Percentiles rank a stretch among this genome's conserved stretches.
These are phyloP conservation scores for Conticribra guillardii DNA, from an alignment of 108 stramenopile genomes.

Conservation along the genomic window DNA sequence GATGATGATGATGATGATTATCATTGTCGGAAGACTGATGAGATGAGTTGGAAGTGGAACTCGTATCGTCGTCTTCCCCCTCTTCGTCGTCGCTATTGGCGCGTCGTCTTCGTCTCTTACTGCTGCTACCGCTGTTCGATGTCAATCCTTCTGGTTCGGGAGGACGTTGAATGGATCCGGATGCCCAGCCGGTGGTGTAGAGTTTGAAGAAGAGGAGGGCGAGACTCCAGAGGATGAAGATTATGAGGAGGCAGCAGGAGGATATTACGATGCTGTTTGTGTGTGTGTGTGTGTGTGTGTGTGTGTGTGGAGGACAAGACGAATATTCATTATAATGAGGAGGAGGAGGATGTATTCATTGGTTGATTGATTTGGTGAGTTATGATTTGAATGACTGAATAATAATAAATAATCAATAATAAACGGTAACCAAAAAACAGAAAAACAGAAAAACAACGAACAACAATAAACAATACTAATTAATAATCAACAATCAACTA, in stretches of 20 bases:
- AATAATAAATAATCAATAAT: too few species aligned
- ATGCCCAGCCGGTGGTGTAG: slow-evolving; percentile 20
- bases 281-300: too few species aligned
- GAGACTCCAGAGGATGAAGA: slow-evolving; percentile 29
- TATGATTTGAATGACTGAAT: too few species aligned
- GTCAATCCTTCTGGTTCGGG: slow-evolving; percentile 2
- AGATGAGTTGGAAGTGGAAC: slow-evolving; percentile 12
- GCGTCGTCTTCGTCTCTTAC: not conserved
- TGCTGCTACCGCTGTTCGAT: not conserved
- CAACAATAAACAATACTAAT: not conserved
- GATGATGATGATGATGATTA: not conserved
- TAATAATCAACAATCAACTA: too few species aligned
- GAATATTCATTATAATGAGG: too few species aligned
- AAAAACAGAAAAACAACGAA: not conserved
- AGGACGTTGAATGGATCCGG: slow-evolving; percentile 27
- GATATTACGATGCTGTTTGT: slow-evolving; percentile 26
- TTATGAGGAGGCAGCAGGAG: slow-evolving; percentile 30
- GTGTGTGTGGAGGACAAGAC: too few species aligned
- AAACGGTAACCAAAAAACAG: too few species aligned
- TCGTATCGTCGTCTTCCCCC: slow-evolving; percentile 25
- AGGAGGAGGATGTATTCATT: too few species aligned
- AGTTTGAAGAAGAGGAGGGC: slow-evolving; percentile 18
- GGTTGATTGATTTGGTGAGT: too few species aligned
- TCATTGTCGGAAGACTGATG: slow-evolving; percentile 1
- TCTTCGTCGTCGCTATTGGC: not conserved